Evolutionary conservation across 108 stramenopile species (phyloP), one percentile per base, ranked within the genome.

Genomic region (Pseudonitzschia delicatissima): DNA sequence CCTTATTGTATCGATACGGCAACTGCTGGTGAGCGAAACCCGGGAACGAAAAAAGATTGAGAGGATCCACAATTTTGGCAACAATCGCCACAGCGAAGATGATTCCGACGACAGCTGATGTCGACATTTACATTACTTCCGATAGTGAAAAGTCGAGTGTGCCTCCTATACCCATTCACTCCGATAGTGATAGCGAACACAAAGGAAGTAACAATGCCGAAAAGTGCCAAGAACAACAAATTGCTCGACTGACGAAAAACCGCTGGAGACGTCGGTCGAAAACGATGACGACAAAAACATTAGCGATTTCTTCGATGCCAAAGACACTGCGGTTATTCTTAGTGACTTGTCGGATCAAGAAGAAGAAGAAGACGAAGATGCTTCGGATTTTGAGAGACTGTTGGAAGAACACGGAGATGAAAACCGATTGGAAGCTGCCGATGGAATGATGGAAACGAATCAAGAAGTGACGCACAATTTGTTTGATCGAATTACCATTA

Each of bases 1-100:
- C 62, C 64, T 76, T 21, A 64, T 69, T 39, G 63, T 76, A 17
- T 62, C 74, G 11, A 76, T 76, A 49, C 62, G 74, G 32, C 27
- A 34, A 35, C 40, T 76, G 31, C 57, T 76, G 8, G 31, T 76
- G 20, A 40, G 34, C 0, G 5, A 15, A 5, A 45, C 55, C 4
- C 29, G 18, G 9, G 50, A 32, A 7, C 18, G 45, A 17, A 28
- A 26, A 20, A 29, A 18, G 35, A 12, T 13, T 25, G 33, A 65
- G n/a, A 51, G 40, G n/a, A 2, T 26, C 18, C 18, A 28, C 18
- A 33, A 28, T 27, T 40, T 34, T 29, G 5, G 12, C 26, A n/a
- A 44, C 26, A 39, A 2, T 25, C 11, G 0, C 18, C 50, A 53
- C 29, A 34, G 25, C 0, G 62, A 52, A 31, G 29, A 39, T n/a